Conservation (phyloP, 1,284 basidiomycete genomes). For the Moniliella sp. region DNA sequence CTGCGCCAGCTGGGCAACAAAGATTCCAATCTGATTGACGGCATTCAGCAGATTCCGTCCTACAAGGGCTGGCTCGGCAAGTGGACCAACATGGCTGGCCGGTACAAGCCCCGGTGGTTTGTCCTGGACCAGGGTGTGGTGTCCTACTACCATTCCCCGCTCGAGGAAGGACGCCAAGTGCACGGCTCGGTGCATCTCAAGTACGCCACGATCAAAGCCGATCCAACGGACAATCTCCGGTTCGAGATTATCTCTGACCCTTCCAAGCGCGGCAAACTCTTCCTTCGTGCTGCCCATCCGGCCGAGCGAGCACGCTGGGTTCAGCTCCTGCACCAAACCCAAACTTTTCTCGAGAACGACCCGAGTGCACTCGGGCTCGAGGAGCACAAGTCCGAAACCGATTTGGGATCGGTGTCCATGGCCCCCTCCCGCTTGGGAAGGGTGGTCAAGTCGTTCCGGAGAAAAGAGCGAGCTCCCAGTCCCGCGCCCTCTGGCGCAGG, state of each 20-base stretch:
- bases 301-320: slow-evolving; percentile 30
- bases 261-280: slow-evolving; percentile 46
- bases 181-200: slow-evolving; percentile 74
- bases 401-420: too few species aligned
- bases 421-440: too few species aligned
- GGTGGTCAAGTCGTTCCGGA: too few species aligned
- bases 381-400: too few species aligned
- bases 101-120: slow-evolving; percentile 82
- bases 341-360: too few species aligned
- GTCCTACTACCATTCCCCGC: slow-evolving; percentile 58
- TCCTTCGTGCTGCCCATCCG: slow-evolving; percentile 56
- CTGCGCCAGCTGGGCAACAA: slow-evolving; percentile 46
- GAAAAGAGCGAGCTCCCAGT: too few species aligned
- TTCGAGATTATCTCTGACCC: slow-evolving; percentile 55
- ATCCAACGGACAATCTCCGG: slow-evolving; percentile 44
- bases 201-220: slow-evolving; percentile 41
- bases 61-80: slow-evolving; percentile 43
- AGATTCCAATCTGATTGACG: slow-evolving; percentile 10
- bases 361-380: too few species aligned
- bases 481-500: too few species aligned
- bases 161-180: slow-evolving; percentile 66
- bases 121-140: slow-evolving; percentile 66
- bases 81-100: slow-evolving; percentile 74
- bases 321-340: too few species aligned
- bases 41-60: slow-evolving; percentile 38